Conservation (phyloP, 2,329 filamentous ascomycete species). For the Paramyrothecium sp. region DNA sequence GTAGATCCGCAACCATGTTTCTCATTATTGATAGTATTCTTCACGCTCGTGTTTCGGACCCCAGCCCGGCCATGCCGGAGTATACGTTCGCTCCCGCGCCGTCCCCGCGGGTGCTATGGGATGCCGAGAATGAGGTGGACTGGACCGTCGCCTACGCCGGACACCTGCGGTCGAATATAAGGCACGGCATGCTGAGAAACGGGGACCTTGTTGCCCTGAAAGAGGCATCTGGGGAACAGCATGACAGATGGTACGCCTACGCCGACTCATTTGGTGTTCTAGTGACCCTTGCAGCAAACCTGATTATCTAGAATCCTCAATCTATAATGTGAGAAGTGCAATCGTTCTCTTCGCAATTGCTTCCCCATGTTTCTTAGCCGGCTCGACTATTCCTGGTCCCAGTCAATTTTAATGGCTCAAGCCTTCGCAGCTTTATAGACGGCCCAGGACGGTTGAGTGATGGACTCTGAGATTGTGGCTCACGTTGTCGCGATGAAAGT, state of each 20-base stretch:
- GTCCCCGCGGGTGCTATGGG: slow-evolving; percentile 1
- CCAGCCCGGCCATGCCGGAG: background rate
- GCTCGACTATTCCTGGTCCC: no score
- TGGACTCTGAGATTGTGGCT: no score
- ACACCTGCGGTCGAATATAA: background rate
- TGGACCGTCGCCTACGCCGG: slow-evolving; percentile 1
- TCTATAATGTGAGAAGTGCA: background rate
- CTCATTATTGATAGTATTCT: slow-evolving; percentile 2
- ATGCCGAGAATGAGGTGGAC: background rate
- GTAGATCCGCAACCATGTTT: slow-evolving; percentile 1
- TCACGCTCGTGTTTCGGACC: background rate
- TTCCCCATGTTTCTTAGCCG: no score
- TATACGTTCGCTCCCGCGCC: slow-evolving; percentile 1
- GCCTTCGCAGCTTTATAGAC: no score
- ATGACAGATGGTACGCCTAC: slow-evolving; percentile 4
- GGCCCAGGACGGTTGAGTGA: no score
- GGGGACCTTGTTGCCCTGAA: slow-evolving; percentile 2
- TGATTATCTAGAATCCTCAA: background rate
- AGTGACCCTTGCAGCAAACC: slow-evolving; percentile 4
- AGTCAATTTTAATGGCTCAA: no score
- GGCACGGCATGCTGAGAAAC: slow-evolving; percentile 1
- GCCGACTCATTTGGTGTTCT: slow-evolving; percentile 4
- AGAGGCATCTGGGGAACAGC: background rate
- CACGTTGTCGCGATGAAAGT: no score
- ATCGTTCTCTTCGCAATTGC: no score